Evolutionary conservation across 2,329 filamentous ascomycete species (phyloP).

Genomic region (Sporothrix pallida): DNA sequence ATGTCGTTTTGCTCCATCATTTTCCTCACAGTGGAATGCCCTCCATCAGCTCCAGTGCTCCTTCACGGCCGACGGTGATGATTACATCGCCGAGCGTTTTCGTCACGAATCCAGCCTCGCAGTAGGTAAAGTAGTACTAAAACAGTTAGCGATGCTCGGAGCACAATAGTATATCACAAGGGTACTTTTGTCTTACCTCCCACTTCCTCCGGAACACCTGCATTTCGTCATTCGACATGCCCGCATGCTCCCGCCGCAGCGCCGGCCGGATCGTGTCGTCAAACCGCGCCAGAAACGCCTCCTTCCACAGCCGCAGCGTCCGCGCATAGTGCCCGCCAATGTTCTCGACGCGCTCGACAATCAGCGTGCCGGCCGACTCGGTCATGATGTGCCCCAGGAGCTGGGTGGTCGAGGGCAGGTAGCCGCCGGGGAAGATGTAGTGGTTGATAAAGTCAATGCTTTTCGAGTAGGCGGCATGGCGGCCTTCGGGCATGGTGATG

Average conservation of each 20-base stretch:
- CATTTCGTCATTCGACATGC: constrained; percentile 65
- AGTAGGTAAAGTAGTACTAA: constrained; percentile 76
- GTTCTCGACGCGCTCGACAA: constrained; percentile 72
- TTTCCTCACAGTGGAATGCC: constrained; percentile 60
- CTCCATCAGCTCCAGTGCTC: constrained; percentile 71
- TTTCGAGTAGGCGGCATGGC: constrained; percentile 69
- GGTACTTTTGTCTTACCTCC: constrained; percentile 57
- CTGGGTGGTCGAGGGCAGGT: constrained; percentile 65
- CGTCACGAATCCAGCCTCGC: constrained; percentile 73
- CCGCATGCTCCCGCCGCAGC: constrained; percentile 61
- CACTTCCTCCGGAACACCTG: constrained; percentile 74
- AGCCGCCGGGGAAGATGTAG: constrained; percentile 81
- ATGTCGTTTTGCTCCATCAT: not conserved
- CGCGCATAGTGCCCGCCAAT: constrained; percentile 77
- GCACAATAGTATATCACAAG: not conserved
- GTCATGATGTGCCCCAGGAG: constrained; percentile 64
- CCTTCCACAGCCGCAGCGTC: constrained; percentile 70
- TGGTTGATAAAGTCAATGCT: constrained; percentile 76
- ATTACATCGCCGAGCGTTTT: constrained; percentile 76
- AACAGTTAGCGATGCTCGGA: not conserved
- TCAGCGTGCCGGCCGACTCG: constrained; percentile 65
- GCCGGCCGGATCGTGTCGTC: constrained; percentile 64
- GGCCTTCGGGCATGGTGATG: constrained; percentile 75
- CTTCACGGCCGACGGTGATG: constrained; percentile 70
- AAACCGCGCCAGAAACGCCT: constrained; percentile 69